These are phyloP conservation scores for Bipolaris zeicola DNA, from an alignment of 2,329 filamentous ascomycete species.

Conservation along the genomic window DNA sequence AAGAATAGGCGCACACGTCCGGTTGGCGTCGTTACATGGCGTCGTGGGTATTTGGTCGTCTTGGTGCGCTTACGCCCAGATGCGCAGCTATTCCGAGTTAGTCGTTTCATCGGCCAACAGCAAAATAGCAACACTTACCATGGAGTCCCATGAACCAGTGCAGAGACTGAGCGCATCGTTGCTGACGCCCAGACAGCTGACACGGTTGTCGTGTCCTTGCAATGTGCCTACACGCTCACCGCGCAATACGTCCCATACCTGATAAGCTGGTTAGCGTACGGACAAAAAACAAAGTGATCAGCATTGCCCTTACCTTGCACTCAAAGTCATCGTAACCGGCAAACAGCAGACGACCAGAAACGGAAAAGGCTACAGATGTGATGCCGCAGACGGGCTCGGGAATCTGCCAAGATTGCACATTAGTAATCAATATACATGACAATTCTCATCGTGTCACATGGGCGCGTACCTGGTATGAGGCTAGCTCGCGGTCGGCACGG, in stretches of 20 bases:
- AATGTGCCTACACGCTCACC: constrained; percentile 97
- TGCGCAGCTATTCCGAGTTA: constrained; percentile 53
- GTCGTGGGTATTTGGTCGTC: constrained; percentile 27
- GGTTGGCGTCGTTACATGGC: constrained; percentile 42
- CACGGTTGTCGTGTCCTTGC: constrained; percentile 96
- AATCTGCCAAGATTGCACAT: constrained; percentile 65
- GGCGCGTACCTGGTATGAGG: constrained; percentile 60
- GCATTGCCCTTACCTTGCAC: constrained; percentile 79
- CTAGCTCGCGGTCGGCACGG: constrained; percentile 82
- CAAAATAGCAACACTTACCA: constrained; percentile 68
- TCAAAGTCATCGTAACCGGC: constrained; percentile 99
- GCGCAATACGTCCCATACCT: constrained; percentile 98
- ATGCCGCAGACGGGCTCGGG: constrained; percentile 98
- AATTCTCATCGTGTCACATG: background rate
- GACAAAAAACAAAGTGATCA: background rate
- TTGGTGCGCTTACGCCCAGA: constrained; percentile 55
- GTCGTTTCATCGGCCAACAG: constrained; percentile 13
- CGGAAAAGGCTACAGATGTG: constrained; percentile 96
- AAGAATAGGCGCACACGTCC: constrained; percentile 34
- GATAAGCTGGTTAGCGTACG: constrained; percentile 21
- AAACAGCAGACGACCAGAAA: constrained; percentile 92
- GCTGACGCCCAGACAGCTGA: constrained; percentile 97
- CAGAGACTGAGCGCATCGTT: constrained; percentile 99
- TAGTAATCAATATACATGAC: constrained; percentile 28
- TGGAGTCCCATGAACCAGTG: constrained; percentile 98